These are phyloP conservation scores for Stentor roeselii DNA, from an alignment of 73 alveolate genomes.

Conservation along the genomic window DNA sequence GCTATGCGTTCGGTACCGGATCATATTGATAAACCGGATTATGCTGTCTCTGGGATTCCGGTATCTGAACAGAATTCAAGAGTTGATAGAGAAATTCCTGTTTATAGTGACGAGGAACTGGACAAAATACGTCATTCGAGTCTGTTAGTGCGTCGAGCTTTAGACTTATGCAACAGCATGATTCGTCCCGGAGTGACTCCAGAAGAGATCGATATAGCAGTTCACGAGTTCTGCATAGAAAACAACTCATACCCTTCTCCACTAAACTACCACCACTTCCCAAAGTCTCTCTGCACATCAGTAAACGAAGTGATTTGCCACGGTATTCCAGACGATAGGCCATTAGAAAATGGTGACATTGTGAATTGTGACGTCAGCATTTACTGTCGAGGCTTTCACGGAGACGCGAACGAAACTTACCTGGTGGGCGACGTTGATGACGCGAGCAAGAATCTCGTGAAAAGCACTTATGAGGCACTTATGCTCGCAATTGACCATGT, in stretches of 20 bases:
- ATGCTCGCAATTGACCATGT: slow-evolving; percentile 76
- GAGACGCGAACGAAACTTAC: slow-evolving; percentile 92
- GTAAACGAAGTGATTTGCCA: slow-evolving; percentile 91
- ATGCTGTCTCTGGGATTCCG: slow-evolving; percentile 65
- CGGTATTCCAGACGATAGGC: slow-evolving; percentile 93
- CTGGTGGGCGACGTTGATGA: slow-evolving; percentile 84
- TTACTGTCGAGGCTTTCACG: slow-evolving; percentile 87
- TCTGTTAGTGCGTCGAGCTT: slow-evolving; percentile 63
- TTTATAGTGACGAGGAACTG: slow-evolving; percentile 68
- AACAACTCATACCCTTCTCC: slow-evolving; percentile 95
- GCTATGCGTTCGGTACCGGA: slow-evolving; percentile 72
- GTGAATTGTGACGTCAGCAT: slow-evolving; percentile 86
- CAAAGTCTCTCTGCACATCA: slow-evolving; percentile 89
- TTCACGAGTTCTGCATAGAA: slow-evolving; percentile 78
- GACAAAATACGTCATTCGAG: slow-evolving; percentile 69
- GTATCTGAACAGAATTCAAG: slow-evolving; percentile 32
- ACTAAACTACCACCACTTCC: slow-evolving; percentile 85
- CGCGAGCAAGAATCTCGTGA: slow-evolving; percentile 67
- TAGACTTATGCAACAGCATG: slow-evolving; percentile 83
- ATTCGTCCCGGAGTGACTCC: slow-evolving; percentile 90
- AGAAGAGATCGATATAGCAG: slow-evolving; percentile 88
- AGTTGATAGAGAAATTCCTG: slow-evolving; percentile 58
- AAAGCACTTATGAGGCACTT: slow-evolving; percentile 62
- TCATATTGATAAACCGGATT: slow-evolving; percentile 82
- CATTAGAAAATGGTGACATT: slow-evolving; percentile 91